phyloP scores from a whole-genome alignment of 768 basidiomycete species.

The Kwoniella botswanensis region DNA sequence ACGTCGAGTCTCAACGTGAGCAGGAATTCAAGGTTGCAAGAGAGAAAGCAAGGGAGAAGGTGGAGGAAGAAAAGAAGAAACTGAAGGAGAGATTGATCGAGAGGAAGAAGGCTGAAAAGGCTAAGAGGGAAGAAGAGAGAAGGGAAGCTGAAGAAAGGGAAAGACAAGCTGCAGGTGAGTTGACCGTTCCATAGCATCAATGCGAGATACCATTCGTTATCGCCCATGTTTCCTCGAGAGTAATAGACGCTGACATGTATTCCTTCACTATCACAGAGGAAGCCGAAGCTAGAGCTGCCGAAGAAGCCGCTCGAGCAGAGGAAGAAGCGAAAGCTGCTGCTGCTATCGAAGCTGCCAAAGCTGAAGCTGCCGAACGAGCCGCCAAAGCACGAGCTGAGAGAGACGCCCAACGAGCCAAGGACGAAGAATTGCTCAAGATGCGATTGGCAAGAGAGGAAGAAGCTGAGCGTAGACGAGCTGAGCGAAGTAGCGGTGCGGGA shows the following conservation, averaged over 20 bases:
- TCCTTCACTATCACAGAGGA: slow-evolving; percentile 53
- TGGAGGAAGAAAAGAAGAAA: slow-evolving; percentile 83
- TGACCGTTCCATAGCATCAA: neutral
- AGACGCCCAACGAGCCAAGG: slow-evolving; percentile 44
- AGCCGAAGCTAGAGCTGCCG: slow-evolving; percentile 67
- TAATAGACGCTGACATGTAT: neutral
- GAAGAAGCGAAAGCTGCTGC: slow-evolving; percentile 59
- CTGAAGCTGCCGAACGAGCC: slow-evolving; percentile 47
- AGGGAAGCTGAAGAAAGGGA: slow-evolving; percentile 49
- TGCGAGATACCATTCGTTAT: no score
- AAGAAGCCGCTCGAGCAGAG: slow-evolving; percentile 65
- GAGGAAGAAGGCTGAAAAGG: slow-evolving; percentile 67
- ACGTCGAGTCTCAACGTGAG: slow-evolving; percentile 66
- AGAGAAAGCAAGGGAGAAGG: slow-evolving; percentile 69
- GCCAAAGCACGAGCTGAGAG: slow-evolving; percentile 52
- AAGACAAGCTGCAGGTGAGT: slow-evolving; percentile 50
- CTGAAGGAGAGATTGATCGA: slow-evolving; percentile 67
- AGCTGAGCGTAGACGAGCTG: slow-evolving; percentile 54
- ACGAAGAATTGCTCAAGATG: slow-evolving; percentile 45
- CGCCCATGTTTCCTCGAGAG: neutral
- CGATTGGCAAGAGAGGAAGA: slow-evolving; percentile 59
- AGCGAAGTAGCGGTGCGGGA: slow-evolving; percentile 35
- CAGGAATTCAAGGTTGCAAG: slow-evolving; percentile 70
- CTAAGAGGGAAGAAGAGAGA: slow-evolving; percentile 60
- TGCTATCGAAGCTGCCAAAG: slow-evolving; percentile 43